Evolutionary conservation across 192 early-diverging fungal species (phyloP).

Genomic region (Podila minutissima): DNA sequence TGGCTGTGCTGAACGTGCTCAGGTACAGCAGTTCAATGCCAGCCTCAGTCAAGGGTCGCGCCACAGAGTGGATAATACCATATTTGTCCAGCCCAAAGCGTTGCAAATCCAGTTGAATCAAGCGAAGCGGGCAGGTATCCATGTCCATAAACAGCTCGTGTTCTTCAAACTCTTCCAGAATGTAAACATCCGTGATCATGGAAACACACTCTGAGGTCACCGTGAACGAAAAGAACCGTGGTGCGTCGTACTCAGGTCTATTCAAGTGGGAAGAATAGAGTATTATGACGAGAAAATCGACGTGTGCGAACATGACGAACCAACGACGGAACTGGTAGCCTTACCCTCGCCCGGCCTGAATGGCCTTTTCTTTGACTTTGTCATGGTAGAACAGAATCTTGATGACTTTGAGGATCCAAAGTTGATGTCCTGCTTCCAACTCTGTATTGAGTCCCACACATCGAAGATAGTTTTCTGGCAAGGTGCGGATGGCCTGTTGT

Average conservation of each 20-base stretch:
- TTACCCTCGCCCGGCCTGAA: slow-evolving; percentile 17
- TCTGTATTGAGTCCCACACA: slow-evolving; percentile 73
- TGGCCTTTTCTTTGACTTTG: slow-evolving; percentile 50
- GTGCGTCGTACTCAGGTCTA: slow-evolving; percentile 37
- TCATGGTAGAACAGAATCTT: slow-evolving; percentile 73
- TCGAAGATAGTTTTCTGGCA: slow-evolving; percentile 61
- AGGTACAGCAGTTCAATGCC: slow-evolving; percentile 73
- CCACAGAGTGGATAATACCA: slow-evolving; percentile 76
- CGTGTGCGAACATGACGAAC: not conserved
- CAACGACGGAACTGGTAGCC: not conserved
- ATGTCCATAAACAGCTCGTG: slow-evolving; percentile 59
- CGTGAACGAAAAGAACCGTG: slow-evolving; percentile 78
- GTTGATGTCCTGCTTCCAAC: slow-evolving; percentile 51
- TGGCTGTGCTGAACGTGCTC: slow-evolving; percentile 73
- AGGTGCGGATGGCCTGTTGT: slow-evolving; percentile 41
- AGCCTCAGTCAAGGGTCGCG: slow-evolving; percentile 64
- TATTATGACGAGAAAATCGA: not conserved
- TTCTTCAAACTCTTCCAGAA: slow-evolving; percentile 61
- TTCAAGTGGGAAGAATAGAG: not conserved
- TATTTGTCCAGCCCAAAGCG: slow-evolving; percentile 68
- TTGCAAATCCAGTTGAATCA: slow-evolving; percentile 74
- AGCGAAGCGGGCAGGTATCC: slow-evolving; percentile 57
- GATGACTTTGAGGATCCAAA: slow-evolving; percentile 64
- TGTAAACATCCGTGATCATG: slow-evolving; percentile 69
- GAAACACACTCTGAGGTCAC: slow-evolving; percentile 72